Evolutionary conservation across 2,329 filamentous ascomycete species (phyloP).

Genomic region (Aspergillus versicolor): DNA sequence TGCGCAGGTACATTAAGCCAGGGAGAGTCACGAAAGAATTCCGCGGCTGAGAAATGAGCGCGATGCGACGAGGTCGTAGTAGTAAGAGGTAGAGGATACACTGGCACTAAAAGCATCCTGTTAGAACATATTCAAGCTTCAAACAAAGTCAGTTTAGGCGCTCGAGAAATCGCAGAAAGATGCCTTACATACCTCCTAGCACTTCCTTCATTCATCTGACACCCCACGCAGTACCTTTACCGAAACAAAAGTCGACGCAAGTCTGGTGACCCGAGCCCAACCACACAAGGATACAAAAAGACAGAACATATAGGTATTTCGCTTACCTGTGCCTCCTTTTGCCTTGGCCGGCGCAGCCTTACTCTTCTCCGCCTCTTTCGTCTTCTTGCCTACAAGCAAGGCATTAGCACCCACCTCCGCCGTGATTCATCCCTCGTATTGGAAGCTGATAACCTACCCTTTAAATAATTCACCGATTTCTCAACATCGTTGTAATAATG

Average conservation of each 20-base stretch:
- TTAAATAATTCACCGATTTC: conserved; percentile 78
- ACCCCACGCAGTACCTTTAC: not conserved
- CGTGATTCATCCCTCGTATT: not conserved
- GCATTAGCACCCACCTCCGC: conserved; percentile 4
- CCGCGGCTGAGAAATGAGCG: conserved; percentile 46
- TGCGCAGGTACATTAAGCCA: conserved; percentile 74
- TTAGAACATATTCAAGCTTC: conserved; percentile 38
- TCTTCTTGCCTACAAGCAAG: conserved; percentile 30
- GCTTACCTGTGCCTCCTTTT: conserved; percentile 28
- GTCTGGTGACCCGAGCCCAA: conserved; percentile 28
- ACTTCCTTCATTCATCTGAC: not conserved
- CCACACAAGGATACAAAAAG: conserved; percentile 21
- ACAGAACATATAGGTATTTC: conserved; percentile 17
- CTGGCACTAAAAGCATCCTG: conserved; percentile 33
- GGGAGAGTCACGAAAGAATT: conserved; percentile 79
- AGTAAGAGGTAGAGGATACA: conserved; percentile 25
- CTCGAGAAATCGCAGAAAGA: conserved; percentile 14
- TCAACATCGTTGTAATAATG: conserved; percentile 93
- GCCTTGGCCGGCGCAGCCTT: conserved; percentile 24
- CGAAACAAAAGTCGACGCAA: not conserved
- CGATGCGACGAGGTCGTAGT: conserved; percentile 24
- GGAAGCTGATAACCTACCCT: conserved; percentile 50
- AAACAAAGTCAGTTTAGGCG: conserved; percentile 30
- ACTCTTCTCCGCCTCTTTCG: conserved; percentile 35
- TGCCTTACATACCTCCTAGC: conserved; percentile 18